Percentiles rank a stretch among this genome's conserved stretches.
These are phyloP conservation scores for Tricholomella constricta DNA, from an alignment of 768 basidiomycete genomes.

Conservation along the genomic window DNA sequence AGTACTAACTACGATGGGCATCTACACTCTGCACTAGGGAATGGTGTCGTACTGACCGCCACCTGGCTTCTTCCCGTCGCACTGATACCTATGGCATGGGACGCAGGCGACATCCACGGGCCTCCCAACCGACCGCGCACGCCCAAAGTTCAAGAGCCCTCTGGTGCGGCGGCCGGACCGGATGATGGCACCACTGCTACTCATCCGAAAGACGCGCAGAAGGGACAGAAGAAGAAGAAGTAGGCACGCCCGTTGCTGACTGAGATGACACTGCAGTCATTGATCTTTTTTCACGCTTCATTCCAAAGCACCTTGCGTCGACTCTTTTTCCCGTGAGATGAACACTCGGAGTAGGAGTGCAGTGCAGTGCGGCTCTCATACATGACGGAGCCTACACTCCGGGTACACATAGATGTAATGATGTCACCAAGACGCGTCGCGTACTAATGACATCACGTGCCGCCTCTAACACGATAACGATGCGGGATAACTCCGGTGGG, in stretches of 20 bases:
- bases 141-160: background rate
- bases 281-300: background rate
- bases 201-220: slow-evolving; percentile 15
- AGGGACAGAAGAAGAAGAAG: slow-evolving; percentile 9
- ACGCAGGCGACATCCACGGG: slow-evolving; percentile 46
- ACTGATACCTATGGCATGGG: slow-evolving; percentile 75
- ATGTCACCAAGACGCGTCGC: too few relatives aligned
- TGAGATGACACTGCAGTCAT: background rate
- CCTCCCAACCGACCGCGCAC: slow-evolving; percentile 19
- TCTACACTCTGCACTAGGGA: slow-evolving; percentile 41
- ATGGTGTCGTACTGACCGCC: slow-evolving; percentile 80
- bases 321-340: background rate
- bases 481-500: too few relatives aligned
- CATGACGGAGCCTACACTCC: too few relatives aligned
- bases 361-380: too few relatives aligned
- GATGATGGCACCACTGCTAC: background rate
- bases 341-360: background rate
- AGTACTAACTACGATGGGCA: slow-evolving; percentile 9
- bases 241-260: background rate
- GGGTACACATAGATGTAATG: too few relatives aligned
- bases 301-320: background rate
- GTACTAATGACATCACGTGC: background rate
- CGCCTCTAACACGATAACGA: too few relatives aligned
- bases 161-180: too few relatives aligned
- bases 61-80: slow-evolving; percentile 82